Percentiles rank a stretch among this genome's conserved stretches.
Conservation (phyloP, 1,284 basidiomycete species). For the Rhodofomes roseus region DNA sequence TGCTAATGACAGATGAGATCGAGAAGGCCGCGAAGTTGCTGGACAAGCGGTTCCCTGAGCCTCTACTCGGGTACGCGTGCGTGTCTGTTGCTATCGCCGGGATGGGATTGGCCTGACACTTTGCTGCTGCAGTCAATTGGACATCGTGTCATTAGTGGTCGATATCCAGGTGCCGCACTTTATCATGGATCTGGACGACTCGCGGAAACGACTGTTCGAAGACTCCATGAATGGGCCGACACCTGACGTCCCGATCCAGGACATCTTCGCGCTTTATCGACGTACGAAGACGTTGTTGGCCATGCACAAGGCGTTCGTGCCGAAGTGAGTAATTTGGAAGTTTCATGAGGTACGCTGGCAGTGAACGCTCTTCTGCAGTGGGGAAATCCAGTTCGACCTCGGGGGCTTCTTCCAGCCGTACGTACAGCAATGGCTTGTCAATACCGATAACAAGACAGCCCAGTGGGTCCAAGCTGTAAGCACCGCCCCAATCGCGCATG, state of each 20-base stretch:
- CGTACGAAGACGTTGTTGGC: slow-evolving; percentile 68
- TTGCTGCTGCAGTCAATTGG: slow-evolving; percentile 52
- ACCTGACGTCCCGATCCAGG: slow-evolving; percentile 79
- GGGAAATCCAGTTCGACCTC: slow-evolving; percentile 61
- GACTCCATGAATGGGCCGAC: slow-evolving; percentile 77
- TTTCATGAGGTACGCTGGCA: not conserved
- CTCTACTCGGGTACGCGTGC: slow-evolving; percentile 66
- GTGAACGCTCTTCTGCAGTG: slow-evolving; percentile 33
- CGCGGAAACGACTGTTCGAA: slow-evolving; percentile 69
- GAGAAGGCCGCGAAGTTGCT: slow-evolving; percentile 82
- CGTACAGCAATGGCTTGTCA: slow-evolving; percentile 87
- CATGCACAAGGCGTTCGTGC: slow-evolving; percentile 82
- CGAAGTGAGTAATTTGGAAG: slow-evolving; percentile 46
- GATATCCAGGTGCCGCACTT: slow-evolving; percentile 75
- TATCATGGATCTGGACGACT: slow-evolving; percentile 72
- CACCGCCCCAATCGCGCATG: slow-evolving; percentile 3
- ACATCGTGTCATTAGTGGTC: slow-evolving; percentile 76
- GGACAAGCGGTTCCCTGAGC: slow-evolving; percentile 83
- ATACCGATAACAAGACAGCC: slow-evolving; percentile 86
- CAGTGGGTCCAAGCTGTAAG: slow-evolving; percentile 92
- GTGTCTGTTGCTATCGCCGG: not conserved
- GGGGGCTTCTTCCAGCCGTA: slow-evolving; percentile 84
- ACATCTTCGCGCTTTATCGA: slow-evolving; percentile 85
- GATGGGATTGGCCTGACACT: not conserved
- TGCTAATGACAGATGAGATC: slow-evolving; percentile 85